A percentile compares a stretch with the other conserved stretches of the same genome.
Conservation (phyloP, 2,329 filamentous ascomycete genomes). For the Furcasterigmium sp. region DNA sequence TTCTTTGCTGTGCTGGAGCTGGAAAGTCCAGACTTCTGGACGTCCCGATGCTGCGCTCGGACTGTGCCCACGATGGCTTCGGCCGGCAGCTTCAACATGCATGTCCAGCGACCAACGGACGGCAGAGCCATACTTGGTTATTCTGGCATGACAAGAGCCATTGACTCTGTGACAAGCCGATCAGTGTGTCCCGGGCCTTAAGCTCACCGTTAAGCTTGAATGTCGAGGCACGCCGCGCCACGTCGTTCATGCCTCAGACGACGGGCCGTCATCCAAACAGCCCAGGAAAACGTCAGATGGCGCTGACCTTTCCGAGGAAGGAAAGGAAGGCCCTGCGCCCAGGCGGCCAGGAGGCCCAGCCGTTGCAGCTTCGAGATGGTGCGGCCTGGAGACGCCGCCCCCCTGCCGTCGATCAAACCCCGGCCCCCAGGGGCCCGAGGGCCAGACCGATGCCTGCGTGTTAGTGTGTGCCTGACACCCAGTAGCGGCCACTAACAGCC, state of each 20-base stretch:
- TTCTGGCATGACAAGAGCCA: too few relatives aligned
- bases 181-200: background rate
- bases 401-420: constrained; percentile 16
- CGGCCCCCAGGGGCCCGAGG: background rate
- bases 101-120: too few relatives aligned
- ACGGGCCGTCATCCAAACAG: constrained; percentile 3
- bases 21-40: too few relatives aligned
- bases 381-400: constrained; percentile 13
- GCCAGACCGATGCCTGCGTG: background rate
- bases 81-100: too few relatives aligned
- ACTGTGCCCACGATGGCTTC: too few relatives aligned
- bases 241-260: constrained; percentile 3
- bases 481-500: background rate
- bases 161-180: background rate
- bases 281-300: background rate
- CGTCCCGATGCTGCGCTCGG: too few relatives aligned
- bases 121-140: too few relatives aligned
- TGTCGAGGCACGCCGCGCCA: background rate
- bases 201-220: background rate
- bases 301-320: background rate
- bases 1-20: too few relatives aligned
- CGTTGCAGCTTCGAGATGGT: constrained; percentile 3
- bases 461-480: background rate
- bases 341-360: background rate
- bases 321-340: background rate